Base-by-base conservation (phyloP, 2,329 filamentous ascomycete genomes). In the Colletotrichum magnum region DNA sequence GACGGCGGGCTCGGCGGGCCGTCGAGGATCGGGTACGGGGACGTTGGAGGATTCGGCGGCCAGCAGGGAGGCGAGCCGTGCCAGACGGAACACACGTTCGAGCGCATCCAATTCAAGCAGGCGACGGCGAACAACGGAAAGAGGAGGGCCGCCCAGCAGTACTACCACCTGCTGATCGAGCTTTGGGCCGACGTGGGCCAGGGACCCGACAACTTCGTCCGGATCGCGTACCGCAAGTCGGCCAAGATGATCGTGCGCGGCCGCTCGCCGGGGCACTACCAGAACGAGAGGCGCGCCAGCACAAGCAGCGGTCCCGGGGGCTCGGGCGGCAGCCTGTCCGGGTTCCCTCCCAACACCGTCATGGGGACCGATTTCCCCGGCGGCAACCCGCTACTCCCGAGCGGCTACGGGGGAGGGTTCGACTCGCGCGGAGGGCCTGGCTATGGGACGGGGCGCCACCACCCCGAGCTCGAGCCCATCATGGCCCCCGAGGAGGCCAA, bases 71-170 rank as follows among this genome's bases (percentile, higher is more conserved):
- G 79, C 41, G 80, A 83, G 56, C 76, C 80, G 0, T 80, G 82
- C 16, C 83, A 85, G 5, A 86, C 82, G 6, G 88, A 90, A 73
- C 86, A 89, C 71, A 89, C 86, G 0, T 98, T 97, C 77, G 94
- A 97, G 77, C 90, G 95, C 12, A 96, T 97, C 59, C 94, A 97
- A 75, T 98, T 97, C 87, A 97, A 97, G 79, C 93, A 94, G 72
- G 94, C 95, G 1, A 97, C 94, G 0, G 94, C 94, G 26, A 98
- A 97, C 82, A 98, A 98, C 73, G 94, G 94, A 54, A 97, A 97
- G 79, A 88, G 95, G 73, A 87, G 95, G 65, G 94, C 94, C 1
- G 94, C 94, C 18, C 94, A 98, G 77, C 95, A 97, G 75, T 97
- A 94, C 79, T 97, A 97, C 76, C 93, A 96, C 75, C 86, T 98